These are phyloP conservation scores for Acrocalymma vagum DNA, from an alignment of 2,329 filamentous ascomycete species.

Conservation along the genomic window DNA sequence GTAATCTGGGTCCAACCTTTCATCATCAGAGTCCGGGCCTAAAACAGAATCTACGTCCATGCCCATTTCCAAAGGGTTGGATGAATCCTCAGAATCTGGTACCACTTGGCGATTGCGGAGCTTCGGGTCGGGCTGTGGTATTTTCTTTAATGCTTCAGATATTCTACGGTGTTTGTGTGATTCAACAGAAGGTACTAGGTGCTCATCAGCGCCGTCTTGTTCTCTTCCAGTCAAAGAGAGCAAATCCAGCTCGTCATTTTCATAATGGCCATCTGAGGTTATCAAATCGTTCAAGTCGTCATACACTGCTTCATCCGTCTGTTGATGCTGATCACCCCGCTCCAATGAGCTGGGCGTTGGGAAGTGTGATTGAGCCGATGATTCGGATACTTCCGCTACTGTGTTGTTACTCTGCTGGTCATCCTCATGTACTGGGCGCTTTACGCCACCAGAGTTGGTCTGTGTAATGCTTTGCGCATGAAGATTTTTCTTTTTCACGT, in stretches of 20 bases:
- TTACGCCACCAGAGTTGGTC: not conserved
- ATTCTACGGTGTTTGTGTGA: not conserved
- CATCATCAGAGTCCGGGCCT: too few species aligned
- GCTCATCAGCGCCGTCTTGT: constrained; percentile 13
- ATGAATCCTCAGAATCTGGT: too few species aligned
- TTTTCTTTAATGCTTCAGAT: not conserved
- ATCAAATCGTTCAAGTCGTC: not conserved
- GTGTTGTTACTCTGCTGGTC: not conserved
- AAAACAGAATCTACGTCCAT: too few species aligned
- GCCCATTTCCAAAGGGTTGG: too few species aligned
- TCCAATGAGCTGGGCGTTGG: constrained; percentile 39
- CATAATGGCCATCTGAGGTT: constrained; percentile 29
- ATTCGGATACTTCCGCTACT: constrained; percentile 7
- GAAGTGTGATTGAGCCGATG: constrained; percentile 22
- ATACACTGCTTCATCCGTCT: not conserved
- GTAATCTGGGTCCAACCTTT: too few species aligned
- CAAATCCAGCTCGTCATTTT: constrained; percentile 37
- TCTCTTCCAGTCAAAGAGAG: constrained; percentile 35
- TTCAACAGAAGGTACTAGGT: too few species aligned
- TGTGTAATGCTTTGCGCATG: constrained; percentile 6
- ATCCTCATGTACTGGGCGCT: not conserved
- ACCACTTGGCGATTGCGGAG: too few species aligned
- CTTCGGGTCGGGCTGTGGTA: too few species aligned
- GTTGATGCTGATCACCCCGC: constrained; percentile 14
- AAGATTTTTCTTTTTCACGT: constrained; percentile 17